Percentiles rank a stretch among this genome's conserved stretches.
These are phyloP conservation scores for Cucurbita pepo DNA, from an alignment of 306 rosid genomes.

Conservation along the genomic window DNA sequence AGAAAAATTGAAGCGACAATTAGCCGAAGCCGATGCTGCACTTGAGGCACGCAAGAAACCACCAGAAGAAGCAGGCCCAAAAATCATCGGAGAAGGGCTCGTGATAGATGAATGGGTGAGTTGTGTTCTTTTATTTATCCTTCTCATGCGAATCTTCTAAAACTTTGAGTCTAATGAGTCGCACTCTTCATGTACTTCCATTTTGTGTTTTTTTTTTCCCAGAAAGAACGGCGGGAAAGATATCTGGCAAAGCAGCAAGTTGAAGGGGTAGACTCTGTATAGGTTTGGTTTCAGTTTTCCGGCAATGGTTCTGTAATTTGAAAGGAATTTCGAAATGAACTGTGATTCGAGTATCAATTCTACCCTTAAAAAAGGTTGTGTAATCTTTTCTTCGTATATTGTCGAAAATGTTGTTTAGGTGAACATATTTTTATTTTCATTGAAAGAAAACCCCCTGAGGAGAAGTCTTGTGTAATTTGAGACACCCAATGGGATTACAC, in stretches of 20 bases:
- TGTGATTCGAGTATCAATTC: background rate
- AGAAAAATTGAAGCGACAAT: slow-evolving; percentile 60
- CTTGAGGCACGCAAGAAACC: slow-evolving; percentile 69
- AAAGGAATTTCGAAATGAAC: slow-evolving; percentile 1
- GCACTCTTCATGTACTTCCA: background rate
- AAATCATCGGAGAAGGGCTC: slow-evolving; percentile 76
- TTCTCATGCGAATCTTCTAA: background rate
- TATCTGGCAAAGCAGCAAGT: slow-evolving; percentile 86
- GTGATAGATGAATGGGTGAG: slow-evolving; percentile 96
- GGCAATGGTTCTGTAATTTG: slow-evolving; percentile 2
- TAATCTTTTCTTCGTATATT: background rate
- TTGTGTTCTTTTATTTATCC: background rate
- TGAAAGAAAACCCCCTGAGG: background rate
- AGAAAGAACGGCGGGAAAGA: slow-evolving; percentile 97
- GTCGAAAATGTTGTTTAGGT: background rate
- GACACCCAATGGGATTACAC: background rate
- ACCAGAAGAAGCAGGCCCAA: slow-evolving; percentile 57
- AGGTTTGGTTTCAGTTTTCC: slow-evolving; percentile 18
- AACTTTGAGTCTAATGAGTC: background rate
- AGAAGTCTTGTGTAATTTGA: slow-evolving; percentile 5
- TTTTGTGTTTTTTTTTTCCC: slow-evolving; percentile 5
- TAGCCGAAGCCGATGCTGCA: slow-evolving; percentile 74
- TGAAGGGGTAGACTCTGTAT: slow-evolving; percentile 65
- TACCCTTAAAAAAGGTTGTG: background rate
- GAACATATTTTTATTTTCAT: background rate